Evolutionary conservation across 164 flowering plant genomes (phyloP), one percentile per base, ranked within the genome.

Genomic region (Cinnamomum chago): DNA sequence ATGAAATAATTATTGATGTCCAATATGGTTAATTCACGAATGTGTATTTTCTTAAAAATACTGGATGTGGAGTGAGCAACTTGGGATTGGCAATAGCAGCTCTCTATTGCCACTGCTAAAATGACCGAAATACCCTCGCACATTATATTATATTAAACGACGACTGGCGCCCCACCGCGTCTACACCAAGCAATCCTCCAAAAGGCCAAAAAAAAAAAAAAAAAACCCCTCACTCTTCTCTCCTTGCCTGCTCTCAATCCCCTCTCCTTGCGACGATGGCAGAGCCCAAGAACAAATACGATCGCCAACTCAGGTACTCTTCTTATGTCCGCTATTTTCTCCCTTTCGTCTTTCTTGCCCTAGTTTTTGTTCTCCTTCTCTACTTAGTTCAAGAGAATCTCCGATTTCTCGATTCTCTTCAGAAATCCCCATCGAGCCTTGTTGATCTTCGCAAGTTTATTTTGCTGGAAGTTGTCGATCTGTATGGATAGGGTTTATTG

Each of bases 301-400:
- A 95, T 87, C 97, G 98, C 23, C 99, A 95, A 77, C 97, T 95
- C 77, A 88, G 98, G 98, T 93, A 74, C 65, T 70, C 1, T 17
- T 28, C 52, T 28, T 66, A 64, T 70, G 35, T 4, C 18, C 50
- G 13, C 60, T 17, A 13, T 13, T 52, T 52, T 13, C 5, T 13
- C 58, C 58, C 58, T 17, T 52, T 52, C 14, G 5, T 3, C 25
- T 23, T 11, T 22, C 11, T 64, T 11, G 23, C 67, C 27, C 13
- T 64, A 11, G 22, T 1, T 64, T 20, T 62, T 1, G 25, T 62
- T 10, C 66, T n/a, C 11, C 25, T 10, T 10, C 66, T 4, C 66
- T 62, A 10, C 35, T 5, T 30, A 30, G 35, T 30, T 58, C 62
- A 3, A 58, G 2, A 11, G 7, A 23, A 22, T 14, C 67, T 5